phyloP scores from a whole-genome alignment of 2,329 filamentous ascomycete species.

The Neonectria magnoliae region DNA sequence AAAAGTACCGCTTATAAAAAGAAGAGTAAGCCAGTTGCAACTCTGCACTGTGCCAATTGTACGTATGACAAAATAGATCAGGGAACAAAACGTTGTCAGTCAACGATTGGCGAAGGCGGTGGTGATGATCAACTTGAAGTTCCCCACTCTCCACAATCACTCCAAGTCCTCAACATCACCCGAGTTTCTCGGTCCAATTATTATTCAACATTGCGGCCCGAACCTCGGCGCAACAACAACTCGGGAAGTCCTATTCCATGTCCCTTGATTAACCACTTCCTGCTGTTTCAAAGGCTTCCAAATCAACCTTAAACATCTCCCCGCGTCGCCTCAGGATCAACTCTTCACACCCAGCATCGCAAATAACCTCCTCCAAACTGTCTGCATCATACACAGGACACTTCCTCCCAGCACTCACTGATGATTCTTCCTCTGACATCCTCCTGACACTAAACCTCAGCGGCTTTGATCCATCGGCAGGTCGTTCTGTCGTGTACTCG shows the following conservation, averaged over 20 bases:
- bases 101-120: slow-evolving; percentile 6
- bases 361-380: not conserved
- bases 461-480: not conserved
- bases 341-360: not conserved
- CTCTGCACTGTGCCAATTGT: not conserved
- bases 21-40: not conserved
- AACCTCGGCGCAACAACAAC: not conserved
- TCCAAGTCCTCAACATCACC: not conserved
- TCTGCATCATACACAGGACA: slow-evolving; percentile 7
- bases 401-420: not conserved
- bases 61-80: not conserved
- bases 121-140: not conserved
- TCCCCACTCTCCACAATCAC: slow-evolving; percentile 7
- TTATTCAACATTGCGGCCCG: not conserved
- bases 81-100: not conserved
- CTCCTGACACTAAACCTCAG: slow-evolving; percentile 14
- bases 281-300: not conserved
- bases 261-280: not conserved
- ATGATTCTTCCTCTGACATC: slow-evolving; percentile 17
- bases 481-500: slow-evolving; percentile 22
- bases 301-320: not conserved
- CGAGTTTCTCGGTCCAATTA: not conserved
- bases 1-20: not conserved
- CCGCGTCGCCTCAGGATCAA: not conserved
- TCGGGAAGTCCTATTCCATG: not conserved